Percentiles rank a stretch among this genome's conserved stretches.
Evolutionary conservation across 1,139 yeast genomes (phyloP).

Genomic region (Candida freyschussii): DNA sequence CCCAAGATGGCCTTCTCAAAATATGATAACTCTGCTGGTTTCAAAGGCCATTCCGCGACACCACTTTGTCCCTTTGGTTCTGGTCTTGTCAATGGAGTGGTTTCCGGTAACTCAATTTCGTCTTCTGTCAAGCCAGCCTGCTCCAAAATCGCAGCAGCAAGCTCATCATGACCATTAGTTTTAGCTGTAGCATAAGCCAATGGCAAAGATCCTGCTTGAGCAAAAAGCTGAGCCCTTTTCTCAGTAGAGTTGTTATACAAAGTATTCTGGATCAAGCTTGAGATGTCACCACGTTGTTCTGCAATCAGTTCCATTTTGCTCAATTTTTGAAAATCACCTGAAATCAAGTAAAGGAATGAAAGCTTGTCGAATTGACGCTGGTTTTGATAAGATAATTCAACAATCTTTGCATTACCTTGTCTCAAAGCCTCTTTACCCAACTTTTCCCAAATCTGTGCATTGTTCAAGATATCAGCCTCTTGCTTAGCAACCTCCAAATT

Average conservation of each 20-base stretch:
- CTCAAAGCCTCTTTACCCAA: slow-evolving; percentile 80
- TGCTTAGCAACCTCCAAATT: slow-evolving; percentile 81
- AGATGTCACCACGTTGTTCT: slow-evolving; percentile 77
- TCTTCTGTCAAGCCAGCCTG: slow-evolving; percentile 62
- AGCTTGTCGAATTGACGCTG: slow-evolving; percentile 82
- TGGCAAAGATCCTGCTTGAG: slow-evolving; percentile 77
- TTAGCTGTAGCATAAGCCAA: slow-evolving; percentile 93
- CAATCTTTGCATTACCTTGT: slow-evolving; percentile 85
- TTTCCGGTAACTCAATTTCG: slow-evolving; percentile 65
- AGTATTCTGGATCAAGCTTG: slow-evolving; percentile 79
- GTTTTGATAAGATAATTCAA: slow-evolving; percentile 86
- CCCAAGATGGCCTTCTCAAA: slow-evolving; percentile 84
- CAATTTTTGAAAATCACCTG: slow-evolving; percentile 75
- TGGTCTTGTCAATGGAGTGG: slow-evolving; percentile 42
- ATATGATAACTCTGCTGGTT: slow-evolving; percentile 65
- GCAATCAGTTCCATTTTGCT: slow-evolving; percentile 87
- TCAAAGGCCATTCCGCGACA: slow-evolving; percentile 73
- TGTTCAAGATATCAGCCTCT: slow-evolving; percentile 78
- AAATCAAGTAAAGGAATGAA: slow-evolving; percentile 77
- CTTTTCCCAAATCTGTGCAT: slow-evolving; percentile 69
- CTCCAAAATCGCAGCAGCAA: slow-evolving; percentile 66
- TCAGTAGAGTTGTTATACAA: slow-evolving; percentile 72
- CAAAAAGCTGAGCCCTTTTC: slow-evolving; percentile 69
- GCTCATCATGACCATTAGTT: slow-evolving; percentile 72
- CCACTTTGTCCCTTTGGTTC: slow-evolving; percentile 35